Conservation (phyloP, 78 protist species). For the Cavenderia fasciculata region DNA sequence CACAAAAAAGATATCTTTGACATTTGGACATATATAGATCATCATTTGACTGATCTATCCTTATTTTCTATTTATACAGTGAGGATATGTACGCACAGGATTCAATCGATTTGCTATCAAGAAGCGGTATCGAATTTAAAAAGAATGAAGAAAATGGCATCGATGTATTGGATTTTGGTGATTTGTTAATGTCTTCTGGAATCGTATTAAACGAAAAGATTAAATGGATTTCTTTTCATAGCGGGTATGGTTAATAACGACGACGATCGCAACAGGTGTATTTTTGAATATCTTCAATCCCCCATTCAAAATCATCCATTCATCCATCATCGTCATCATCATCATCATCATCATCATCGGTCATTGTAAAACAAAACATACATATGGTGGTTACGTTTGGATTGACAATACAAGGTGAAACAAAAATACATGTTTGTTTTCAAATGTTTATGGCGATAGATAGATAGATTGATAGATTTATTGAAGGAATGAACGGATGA, state of each 20-base stretch:
- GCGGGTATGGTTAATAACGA: constrained; percentile 70
- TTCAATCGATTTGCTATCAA: constrained; percentile 94
- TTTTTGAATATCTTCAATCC: neutral
- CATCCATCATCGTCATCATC: neutral
- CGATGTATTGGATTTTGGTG: constrained; percentile 90
- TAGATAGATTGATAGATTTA: too few species aligned
- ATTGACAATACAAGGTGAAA: too few species aligned
- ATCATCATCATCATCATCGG: neutral
- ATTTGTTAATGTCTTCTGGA: constrained; percentile 90
- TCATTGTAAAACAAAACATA: too few species aligned
- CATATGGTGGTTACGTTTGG: too few species aligned
- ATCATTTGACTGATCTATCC: too few species aligned
- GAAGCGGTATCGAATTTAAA: constrained; percentile 97
- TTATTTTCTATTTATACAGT: neutral
- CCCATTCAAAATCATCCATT: neutral
- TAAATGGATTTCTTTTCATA: constrained; percentile 95
- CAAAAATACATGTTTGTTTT: too few species aligned
- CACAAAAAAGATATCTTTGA: neutral
- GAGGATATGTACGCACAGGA: constrained; percentile 96
- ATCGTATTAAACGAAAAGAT: constrained; percentile 85
- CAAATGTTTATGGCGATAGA: too few species aligned
- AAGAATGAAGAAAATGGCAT: constrained; percentile 87
- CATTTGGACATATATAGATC: too few species aligned
- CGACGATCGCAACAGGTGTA: neutral
- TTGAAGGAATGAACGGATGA: too few species aligned